Percentiles rank a stretch among this genome's conserved stretches.
Evolutionary conservation across 495 filamentous ascomycete genomes (phyloP).

Genomic region (Hypoxylon crocopeplum): DNA sequence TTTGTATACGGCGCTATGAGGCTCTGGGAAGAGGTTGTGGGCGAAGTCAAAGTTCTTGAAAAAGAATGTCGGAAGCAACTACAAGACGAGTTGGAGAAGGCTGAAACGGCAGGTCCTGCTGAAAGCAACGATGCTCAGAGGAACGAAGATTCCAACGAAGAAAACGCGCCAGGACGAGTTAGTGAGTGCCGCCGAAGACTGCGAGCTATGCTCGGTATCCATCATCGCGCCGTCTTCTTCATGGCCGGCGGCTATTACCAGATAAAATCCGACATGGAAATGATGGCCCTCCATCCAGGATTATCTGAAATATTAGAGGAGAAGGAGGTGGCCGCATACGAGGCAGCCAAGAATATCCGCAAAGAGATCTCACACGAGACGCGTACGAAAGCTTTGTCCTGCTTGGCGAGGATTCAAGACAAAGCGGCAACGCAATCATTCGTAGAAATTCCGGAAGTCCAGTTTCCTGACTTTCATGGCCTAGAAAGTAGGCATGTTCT

Average conservation of each 20-base stretch:
- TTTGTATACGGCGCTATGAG: conserved; percentile 66
- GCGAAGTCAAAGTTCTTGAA: conserved; percentile 63
- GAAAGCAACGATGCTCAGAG: conserved; percentile 38
- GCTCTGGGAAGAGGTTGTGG: conserved; percentile 69
- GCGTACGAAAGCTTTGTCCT: conserved; percentile 22
- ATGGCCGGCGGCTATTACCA: conserved; percentile 82
- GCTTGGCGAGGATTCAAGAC: conserved; percentile 55
- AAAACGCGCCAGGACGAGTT: conserved; percentile 10
- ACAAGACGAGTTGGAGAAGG: conserved; percentile 57
- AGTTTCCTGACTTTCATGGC: conserved; percentile 28
- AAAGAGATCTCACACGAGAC: conserved; percentile 72
- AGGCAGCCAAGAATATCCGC: conserved; percentile 75
- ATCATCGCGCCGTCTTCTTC: conserved; percentile 86
- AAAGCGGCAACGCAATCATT: conserved; percentile 60
- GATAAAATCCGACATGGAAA: conserved; percentile 71
- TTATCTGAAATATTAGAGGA: conserved; percentile 70
- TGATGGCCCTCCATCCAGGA: conserved; percentile 67
- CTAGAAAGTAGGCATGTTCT: conserved; percentile 45
- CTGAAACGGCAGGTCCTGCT: conserved; percentile 29
- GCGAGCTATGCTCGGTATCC: conserved; percentile 74
- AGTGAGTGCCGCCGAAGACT: conserved; percentile 70
- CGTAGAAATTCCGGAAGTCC: conserved; percentile 65
- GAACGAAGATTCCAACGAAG: conserved; percentile 41
- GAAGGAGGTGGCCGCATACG: conserved; percentile 74
- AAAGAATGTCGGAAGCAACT: conserved; percentile 69